These are phyloP conservation scores for Maudiozyma humilis DNA, from an alignment of 1,139 yeast species.

Conservation along the genomic window DNA sequence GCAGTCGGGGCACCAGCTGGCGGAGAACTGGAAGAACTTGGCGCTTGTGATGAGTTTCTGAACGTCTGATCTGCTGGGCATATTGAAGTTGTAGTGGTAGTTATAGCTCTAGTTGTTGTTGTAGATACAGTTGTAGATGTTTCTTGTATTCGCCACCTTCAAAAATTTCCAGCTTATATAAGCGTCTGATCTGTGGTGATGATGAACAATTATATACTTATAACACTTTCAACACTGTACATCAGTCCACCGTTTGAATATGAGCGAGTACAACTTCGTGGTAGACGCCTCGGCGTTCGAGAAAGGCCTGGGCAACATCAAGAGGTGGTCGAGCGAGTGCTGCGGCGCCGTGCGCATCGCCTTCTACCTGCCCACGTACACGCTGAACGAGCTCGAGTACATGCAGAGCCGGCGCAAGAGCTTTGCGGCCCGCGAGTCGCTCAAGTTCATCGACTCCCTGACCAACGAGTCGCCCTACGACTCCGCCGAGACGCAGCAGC, in stretches of 20 bases:
- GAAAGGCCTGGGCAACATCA: conserved; percentile 29
- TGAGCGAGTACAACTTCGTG: conserved; percentile 22
- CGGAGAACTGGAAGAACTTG: conserved; percentile 51
- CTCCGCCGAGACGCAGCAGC: background rate
- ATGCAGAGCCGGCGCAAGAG: conserved; percentile 22
- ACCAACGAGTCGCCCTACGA: background rate
- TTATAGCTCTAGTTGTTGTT: background rate
- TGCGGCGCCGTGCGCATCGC: conserved; percentile 13
- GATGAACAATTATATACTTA: too few species aligned
- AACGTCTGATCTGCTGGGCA: conserved; percentile 28
- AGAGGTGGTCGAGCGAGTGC: conserved; percentile 22
- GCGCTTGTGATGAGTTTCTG: conserved; percentile 39
- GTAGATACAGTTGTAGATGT: background rate
- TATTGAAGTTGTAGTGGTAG: background rate
- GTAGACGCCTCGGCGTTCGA: conserved; percentile 30
- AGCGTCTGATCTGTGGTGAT: too few species aligned
- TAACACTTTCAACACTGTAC: too few species aligned
- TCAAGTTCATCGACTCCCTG: conserved; percentile 23
- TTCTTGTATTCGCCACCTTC: too few species aligned
- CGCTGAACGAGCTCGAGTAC: conserved; percentile 27
- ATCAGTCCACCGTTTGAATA: background rate
- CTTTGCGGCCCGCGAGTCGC: conserved; percentile 25
- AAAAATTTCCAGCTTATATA: too few species aligned
- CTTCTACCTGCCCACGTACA: conserved; percentile 27
- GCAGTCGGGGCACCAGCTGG: conserved; percentile 76